Evolutionary conservation across 306 rosid species (phyloP).

Genomic region (Gastrolobium bilobum): DNA sequence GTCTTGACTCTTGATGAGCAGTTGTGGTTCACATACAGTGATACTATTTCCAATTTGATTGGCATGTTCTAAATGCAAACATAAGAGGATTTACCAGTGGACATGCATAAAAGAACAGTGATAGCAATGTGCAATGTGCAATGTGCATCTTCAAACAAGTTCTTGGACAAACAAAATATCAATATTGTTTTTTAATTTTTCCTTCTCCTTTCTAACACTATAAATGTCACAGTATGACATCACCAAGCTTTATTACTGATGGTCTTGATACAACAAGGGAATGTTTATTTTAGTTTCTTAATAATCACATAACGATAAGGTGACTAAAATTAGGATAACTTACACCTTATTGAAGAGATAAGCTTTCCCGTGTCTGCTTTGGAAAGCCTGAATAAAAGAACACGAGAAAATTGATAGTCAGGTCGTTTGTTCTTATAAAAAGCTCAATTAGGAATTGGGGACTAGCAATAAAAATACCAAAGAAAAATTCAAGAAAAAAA

Average conservation of each 20-base stretch:
- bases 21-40: conserved; percentile 12
- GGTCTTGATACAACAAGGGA: conserved; percentile 12
- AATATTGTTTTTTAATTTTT: neutral
- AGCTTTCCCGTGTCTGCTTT: conserved; percentile 82
- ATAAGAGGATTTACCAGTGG: conserved; percentile 22
- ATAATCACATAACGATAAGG: conserved; percentile 11
- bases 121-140: neutral
- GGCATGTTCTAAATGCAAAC: conserved; percentile 25
- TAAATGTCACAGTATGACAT: conserved; percentile 23
- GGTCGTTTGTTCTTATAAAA: conserved; percentile 41
- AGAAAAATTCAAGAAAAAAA: neutral
- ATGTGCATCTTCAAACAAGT: conserved; percentile 43
- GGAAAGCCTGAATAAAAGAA: conserved; percentile 78
- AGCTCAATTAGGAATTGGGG: conserved; percentile 35
- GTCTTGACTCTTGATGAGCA: neutral
- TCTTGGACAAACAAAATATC: conserved; percentile 35
- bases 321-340: conserved; percentile 65
- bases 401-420: conserved; percentile 58
- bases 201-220: neutral
- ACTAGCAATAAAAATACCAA: conserved; percentile 28
- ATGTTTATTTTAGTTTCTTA: conserved; percentile 30
- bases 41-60: conserved; percentile 32
- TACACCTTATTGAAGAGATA: conserved; percentile 97
- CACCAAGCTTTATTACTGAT: conserved; percentile 17
- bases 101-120: neutral